Evolutionary conservation across 139 green algal genomes (phyloP).

Genomic region (Ettlia oleoabundans): DNA sequence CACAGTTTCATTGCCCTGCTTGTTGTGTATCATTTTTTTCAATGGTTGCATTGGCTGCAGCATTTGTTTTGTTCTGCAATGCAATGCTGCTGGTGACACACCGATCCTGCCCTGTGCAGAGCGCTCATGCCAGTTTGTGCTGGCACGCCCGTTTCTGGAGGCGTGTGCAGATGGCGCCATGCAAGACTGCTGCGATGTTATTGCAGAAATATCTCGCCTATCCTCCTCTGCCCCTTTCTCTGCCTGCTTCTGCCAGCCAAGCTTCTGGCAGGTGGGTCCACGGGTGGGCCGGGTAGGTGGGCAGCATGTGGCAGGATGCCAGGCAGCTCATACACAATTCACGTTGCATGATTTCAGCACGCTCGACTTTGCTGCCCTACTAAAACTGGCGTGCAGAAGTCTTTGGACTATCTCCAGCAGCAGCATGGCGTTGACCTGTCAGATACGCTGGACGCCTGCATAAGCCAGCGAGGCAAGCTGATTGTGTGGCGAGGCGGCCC

Average conservation of each 20-base stretch:
- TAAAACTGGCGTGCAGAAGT: slow-evolving; percentile 8
- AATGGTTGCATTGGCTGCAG: no score
- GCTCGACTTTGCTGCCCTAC: no score
- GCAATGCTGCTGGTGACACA: background rate
- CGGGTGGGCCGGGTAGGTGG: no score
- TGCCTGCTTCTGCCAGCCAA: slow-evolving; percentile 12
- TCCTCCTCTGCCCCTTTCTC: slow-evolving; percentile 24
- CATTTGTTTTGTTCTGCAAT: background rate
- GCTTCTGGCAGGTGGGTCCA: slow-evolving; percentile 6
- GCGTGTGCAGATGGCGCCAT: background rate
- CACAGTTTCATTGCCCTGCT: background rate
- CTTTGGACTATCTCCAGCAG: background rate
- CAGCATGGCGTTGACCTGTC: background rate
- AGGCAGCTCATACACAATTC: no score
- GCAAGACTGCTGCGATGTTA: slow-evolving; percentile 6
- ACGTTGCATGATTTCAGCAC: no score
- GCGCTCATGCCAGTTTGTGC: slow-evolving; percentile 18
- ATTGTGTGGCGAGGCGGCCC: slow-evolving; percentile 5
- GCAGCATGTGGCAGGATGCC: no score
- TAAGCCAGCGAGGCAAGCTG: background rate
- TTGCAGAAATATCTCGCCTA: background rate
- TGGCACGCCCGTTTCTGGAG: background rate
- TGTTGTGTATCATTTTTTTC: no score
- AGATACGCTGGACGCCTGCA: background rate
- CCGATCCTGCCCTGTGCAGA: background rate